Conservation (phyloP, 768 basidiomycete genomes). For the Termitomyces sp. region DNA sequence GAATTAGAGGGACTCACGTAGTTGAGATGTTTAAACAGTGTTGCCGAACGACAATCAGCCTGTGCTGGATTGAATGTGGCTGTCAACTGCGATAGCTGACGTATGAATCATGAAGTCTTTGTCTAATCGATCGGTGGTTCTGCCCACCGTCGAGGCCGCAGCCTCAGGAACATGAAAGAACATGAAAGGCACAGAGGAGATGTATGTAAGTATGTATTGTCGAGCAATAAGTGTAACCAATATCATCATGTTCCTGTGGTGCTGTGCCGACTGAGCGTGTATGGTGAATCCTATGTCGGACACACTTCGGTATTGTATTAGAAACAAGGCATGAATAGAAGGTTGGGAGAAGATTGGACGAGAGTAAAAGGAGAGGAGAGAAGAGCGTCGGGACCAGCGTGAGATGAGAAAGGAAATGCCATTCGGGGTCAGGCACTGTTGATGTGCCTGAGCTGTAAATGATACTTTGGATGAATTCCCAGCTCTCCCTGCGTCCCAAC, state of each 20-base stretch:
- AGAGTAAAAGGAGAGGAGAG: background rate
- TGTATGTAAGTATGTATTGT: background rate
- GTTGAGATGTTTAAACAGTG: background rate
- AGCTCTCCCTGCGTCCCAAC: conserved; percentile 18
- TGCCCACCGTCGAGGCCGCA: background rate
- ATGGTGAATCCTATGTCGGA: background rate
- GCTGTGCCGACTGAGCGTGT: background rate
- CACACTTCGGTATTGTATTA: background rate
- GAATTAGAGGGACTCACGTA: background rate
- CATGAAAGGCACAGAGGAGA: conserved; percentile 9
- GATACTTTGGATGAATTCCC: conserved; percentile 21
- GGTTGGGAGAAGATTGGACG: background rate
- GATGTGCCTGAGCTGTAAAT: conserved; percentile 22
- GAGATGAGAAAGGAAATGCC: conserved; percentile 14
- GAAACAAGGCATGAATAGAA: background rate
- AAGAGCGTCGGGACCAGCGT: conserved; percentile 5
- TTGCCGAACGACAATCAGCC: background rate
- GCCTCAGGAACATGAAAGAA: conserved; percentile 15
- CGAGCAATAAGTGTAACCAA: background rate
- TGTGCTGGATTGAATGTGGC: too few relatives aligned
- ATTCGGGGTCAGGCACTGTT: conserved; percentile 19
- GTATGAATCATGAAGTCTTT: background rate
- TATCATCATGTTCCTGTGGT: conserved; percentile 7
- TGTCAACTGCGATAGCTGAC: too few relatives aligned
- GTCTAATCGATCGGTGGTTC: background rate